These are phyloP conservation scores for Hymenoscyphus repandus DNA, from an alignment of 2,329 filamentous ascomycete species.

Conservation along the genomic window DNA sequence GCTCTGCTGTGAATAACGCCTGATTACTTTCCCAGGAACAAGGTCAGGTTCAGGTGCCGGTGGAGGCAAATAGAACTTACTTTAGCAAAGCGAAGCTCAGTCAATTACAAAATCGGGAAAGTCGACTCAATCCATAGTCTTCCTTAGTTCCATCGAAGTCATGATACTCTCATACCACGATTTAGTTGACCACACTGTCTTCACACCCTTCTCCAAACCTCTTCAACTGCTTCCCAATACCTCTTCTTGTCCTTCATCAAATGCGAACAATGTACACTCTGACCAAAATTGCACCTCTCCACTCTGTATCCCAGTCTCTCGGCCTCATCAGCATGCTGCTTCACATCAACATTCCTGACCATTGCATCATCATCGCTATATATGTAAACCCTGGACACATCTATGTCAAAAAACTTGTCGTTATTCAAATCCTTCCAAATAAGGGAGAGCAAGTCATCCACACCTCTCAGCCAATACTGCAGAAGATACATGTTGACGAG, in stretches of 20 bases:
- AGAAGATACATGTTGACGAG: constrained; percentile 7
- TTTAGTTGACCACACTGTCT: too few species aligned
- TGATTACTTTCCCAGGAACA: too few species aligned
- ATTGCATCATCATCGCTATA: constrained; percentile 25
- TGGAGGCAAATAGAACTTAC: too few species aligned
- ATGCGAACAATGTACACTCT: constrained; percentile 23
- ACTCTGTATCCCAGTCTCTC: constrained; percentile 16
- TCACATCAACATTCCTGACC: constrained; percentile 22
- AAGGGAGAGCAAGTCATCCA: constrained; percentile 12
- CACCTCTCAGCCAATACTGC: constrained; percentile 6
- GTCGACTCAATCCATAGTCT: too few species aligned
- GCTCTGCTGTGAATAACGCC: too few species aligned
- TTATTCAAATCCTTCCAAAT: constrained; percentile 20
- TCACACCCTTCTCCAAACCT: constrained; percentile 16
- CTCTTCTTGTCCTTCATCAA: constrained; percentile 16
- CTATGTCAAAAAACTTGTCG: constrained; percentile 12
- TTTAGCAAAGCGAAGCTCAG: too few species aligned
- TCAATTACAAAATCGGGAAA: too few species aligned
- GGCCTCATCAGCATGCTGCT: constrained; percentile 26
- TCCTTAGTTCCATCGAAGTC: too few species aligned
- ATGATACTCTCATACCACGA: too few species aligned
- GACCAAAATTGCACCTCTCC: constrained; percentile 18
- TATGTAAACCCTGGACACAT: constrained; percentile 24
- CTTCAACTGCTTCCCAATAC: constrained; percentile 24
- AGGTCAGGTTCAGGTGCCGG: too few species aligned